Evolutionary conservation across 129 eudicot species (phyloP).

Genomic region (Kitagawia praeruptora): DNA sequence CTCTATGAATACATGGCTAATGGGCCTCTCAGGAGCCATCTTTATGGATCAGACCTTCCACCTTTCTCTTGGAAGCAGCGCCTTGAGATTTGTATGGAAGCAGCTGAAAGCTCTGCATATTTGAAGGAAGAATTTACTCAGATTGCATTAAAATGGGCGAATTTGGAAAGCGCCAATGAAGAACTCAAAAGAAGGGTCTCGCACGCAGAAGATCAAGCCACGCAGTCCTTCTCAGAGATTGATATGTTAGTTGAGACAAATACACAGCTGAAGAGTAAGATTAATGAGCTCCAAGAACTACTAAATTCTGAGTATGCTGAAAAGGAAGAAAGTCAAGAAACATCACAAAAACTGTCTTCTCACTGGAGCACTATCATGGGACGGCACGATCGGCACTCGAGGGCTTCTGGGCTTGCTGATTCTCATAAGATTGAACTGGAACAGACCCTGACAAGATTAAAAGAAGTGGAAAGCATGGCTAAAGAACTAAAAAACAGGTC

Average conservation of each 20-base stretch:
- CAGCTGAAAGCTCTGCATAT: slow-evolving; percentile 36
- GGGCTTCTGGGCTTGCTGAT: slow-evolving; percentile 43
- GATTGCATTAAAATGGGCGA: slow-evolving; percentile 39
- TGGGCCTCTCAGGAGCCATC: too few species aligned
- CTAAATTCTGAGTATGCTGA: slow-evolving; percentile 32
- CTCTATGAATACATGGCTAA: too few species aligned
- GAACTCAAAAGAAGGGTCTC: slow-evolving; percentile 45
- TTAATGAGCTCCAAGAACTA: slow-evolving; percentile 60
- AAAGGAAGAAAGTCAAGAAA: slow-evolving; percentile 59
- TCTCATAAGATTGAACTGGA: slow-evolving; percentile 45
- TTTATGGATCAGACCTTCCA: too few species aligned
- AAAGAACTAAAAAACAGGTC: slow-evolving; percentile 35
- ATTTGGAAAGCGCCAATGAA: slow-evolving; percentile 45
- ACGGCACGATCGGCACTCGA: slow-evolving; percentile 57
- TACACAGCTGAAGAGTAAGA: slow-evolving; percentile 47
- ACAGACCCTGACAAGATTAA: slow-evolving; percentile 30
- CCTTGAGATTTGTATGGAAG: too few species aligned
- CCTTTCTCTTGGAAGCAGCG: too few species aligned
- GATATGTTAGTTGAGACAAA: slow-evolving; percentile 53
- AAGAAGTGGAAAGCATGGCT: slow-evolving; percentile 33
- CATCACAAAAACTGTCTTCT: slow-evolving; percentile 29
- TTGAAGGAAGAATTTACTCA: slow-evolving; percentile 57
- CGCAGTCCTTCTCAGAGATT: slow-evolving; percentile 44
- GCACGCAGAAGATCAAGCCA: slow-evolving; percentile 52
- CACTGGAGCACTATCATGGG: slow-evolving; percentile 15